Evolutionary conservation across 768 basidiomycete genomes (phyloP), one percentile per base, ranked within the genome.

Genomic region (Phlegmacium glaucopus): DNA sequence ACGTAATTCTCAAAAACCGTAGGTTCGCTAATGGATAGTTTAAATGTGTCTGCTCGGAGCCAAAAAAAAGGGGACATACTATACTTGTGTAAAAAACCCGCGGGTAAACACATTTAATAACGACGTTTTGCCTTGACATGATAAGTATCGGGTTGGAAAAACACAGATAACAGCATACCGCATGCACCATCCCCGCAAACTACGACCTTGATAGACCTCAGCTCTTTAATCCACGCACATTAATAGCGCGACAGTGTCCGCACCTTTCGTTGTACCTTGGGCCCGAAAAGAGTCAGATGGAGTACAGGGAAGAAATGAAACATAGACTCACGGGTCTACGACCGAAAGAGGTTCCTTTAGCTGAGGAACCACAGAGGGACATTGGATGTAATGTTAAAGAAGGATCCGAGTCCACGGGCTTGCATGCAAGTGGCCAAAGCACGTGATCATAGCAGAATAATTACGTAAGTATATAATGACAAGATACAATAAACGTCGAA

Each of bases 1-100:
- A 95, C 93, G 59, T 95, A 94, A 70, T 97, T 98, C 67, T 98
- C 95, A 56, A 98, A 98, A 4, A 98, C 94, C 18, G 91, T 94
- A 6, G 88, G 91, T 71, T 94, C 89, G 57, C 90, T 92, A 60
- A 41, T 5, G 38, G 35, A 29, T 39, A 17, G 16, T 7, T 25
- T 39, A n/a, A 46, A n/a, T 36, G 47, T 8, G 35, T 29, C 16
- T 10, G 48, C n/a, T 48, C 26, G 27, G 26, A 41, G 29, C 36
- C 42, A 18, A 7, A 39, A 26, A 29, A 40, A 7, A 39, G 51
- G 38, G 22, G 11, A 72, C 87, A 65, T 65, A 91, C 90, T 95
- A 94, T 60, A 92, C 83, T 77, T 90, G 86, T 26, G 94, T 94
- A 65, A 97, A 97, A 75, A 90, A 91, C 30, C 94, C 94, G 48